Evolutionary conservation across 2,329 filamentous ascomycete genomes (phyloP).

Genomic region (Chaetomium olivaceum): DNA sequence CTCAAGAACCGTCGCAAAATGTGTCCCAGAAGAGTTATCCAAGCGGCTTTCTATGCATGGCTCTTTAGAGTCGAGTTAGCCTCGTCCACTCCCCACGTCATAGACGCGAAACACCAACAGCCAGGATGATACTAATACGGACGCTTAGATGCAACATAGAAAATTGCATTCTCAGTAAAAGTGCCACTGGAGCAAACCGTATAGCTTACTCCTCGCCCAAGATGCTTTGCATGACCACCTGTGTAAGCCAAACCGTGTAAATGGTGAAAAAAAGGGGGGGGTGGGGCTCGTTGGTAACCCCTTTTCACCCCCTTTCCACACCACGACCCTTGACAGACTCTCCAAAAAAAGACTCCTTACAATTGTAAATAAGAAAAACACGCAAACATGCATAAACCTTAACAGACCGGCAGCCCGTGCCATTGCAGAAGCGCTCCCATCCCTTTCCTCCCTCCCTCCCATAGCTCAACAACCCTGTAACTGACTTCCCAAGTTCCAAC

Average conservation of each 20-base stretch:
- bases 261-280: background rate
- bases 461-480: too few relatives aligned
- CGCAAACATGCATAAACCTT: background rate
- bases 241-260: background rate
- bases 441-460: too few relatives aligned
- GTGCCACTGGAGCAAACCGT: background rate
- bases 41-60: background rate
- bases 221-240: background rate
- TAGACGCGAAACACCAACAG: background rate
- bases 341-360: background rate
- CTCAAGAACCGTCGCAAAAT: background rate
- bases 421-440: too few relatives aligned
- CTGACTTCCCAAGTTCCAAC: too few relatives aligned
- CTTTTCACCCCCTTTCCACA: background rate
- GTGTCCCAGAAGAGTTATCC: background rate
- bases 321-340: background rate
- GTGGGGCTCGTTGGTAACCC: background rate
- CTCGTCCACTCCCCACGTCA: background rate
- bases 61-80: background rate
- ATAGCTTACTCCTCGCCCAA: background rate
- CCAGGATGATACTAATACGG: background rate
- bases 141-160: background rate
- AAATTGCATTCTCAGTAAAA: background rate
- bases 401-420: too few relatives aligned
- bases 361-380: background rate